phyloP scores from a whole-genome alignment of 179 eudicot genomes.

The Silene noctiflora region DNA sequence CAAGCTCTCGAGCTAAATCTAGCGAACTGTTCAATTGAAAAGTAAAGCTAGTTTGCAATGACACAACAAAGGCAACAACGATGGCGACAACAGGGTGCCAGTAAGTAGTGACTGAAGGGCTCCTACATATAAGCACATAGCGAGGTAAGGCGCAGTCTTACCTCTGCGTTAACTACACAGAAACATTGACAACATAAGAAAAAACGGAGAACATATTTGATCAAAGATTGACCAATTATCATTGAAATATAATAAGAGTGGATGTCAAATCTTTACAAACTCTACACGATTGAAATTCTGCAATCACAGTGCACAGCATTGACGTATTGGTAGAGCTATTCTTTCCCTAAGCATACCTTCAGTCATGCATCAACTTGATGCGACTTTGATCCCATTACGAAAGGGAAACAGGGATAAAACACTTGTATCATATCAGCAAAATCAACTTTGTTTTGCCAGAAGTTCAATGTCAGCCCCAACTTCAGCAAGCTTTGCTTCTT shows the following conservation, averaged over 20 bases:
- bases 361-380: conserved; percentile 4
- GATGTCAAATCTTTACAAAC: neutral
- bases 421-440: neutral
- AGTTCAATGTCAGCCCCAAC: conserved; percentile 78
- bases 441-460: conserved; percentile 26
- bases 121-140: too few relatives aligned
- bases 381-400: neutral
- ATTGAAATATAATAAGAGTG: neutral
- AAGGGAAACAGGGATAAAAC: neutral
- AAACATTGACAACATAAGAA: too few relatives aligned
- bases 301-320: neutral
- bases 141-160: too few relatives aligned
- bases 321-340: neutral
- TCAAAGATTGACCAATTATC: neutral
- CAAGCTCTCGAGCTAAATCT: too few relatives aligned
- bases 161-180: too few relatives aligned
- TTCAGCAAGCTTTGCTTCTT: conserved; percentile 74
- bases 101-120: too few relatives aligned
- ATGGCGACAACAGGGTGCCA: too few relatives aligned
- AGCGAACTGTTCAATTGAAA: too few relatives aligned
- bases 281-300: neutral
- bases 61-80: too few relatives aligned
- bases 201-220: neutral
- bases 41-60: too few relatives aligned
- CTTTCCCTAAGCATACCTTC: neutral